These are phyloP conservation scores for Tympanopsis confertula DNA, from an alignment of 2,329 filamentous ascomycete genomes.

Conservation along the genomic window DNA sequence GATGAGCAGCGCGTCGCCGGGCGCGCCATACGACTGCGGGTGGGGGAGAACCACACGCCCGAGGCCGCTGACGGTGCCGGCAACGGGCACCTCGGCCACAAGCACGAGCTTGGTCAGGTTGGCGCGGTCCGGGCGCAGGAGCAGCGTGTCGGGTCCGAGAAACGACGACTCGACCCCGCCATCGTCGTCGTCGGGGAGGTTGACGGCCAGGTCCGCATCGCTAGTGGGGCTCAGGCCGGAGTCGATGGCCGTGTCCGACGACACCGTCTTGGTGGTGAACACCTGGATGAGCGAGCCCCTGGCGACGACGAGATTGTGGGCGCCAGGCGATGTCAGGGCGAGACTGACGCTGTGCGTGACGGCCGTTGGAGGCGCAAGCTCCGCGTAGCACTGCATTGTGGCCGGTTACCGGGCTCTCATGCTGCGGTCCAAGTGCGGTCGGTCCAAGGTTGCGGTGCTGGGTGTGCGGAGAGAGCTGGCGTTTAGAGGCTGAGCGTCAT, in stretches of 20 bases:
- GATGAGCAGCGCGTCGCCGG: constrained; percentile 71
- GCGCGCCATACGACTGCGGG: constrained; percentile 69
- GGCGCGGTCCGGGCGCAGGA: constrained; percentile 49
- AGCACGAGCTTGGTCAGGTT: constrained; percentile 70
- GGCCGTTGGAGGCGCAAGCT: constrained; percentile 85
- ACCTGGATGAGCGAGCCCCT: constrained; percentile 89
- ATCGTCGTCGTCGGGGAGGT: constrained; percentile 39
- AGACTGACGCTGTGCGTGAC: constrained; percentile 78
- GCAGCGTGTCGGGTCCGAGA: constrained; percentile 48
- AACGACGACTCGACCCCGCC: constrained; percentile 57
- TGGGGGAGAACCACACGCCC: constrained; percentile 63
- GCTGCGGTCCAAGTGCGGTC: too few species aligned
- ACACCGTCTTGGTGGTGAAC: constrained; percentile 61
- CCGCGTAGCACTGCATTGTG: constrained; percentile 91
- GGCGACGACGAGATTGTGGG: constrained; percentile 79
- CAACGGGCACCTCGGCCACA: constrained; percentile 70
- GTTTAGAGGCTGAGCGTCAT: too few species aligned
- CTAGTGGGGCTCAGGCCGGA: constrained; percentile 26
- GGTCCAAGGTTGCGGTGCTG: too few species aligned
- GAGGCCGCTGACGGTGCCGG: constrained; percentile 75
- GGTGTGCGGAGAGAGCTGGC: too few species aligned
- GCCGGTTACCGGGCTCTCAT: too few species aligned
- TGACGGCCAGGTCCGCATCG: constrained; percentile 34
- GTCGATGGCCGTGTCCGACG: constrained; percentile 30
- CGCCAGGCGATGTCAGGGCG: constrained; percentile 63